phyloP scores from a whole-genome alignment of 345 rosid species.

The Stellera chamaejasme region DNA sequence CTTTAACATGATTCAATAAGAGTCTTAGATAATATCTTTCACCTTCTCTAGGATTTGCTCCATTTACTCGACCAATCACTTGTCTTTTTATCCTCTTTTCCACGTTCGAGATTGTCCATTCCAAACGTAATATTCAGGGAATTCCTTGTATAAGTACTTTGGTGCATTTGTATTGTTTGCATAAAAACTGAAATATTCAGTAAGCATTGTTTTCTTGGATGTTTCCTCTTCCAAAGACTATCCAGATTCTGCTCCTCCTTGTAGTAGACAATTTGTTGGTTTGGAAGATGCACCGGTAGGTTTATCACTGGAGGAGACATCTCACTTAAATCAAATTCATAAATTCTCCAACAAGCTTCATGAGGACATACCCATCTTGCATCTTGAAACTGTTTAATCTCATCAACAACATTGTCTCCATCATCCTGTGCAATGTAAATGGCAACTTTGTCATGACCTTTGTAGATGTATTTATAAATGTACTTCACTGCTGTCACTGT shows the following conservation, averaged over 20 bases:
- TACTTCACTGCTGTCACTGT: background rate
- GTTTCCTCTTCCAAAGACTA: background rate
- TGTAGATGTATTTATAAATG: background rate
- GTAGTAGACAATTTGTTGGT: background rate
- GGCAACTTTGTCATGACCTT: background rate
- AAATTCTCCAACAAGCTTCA: background rate
- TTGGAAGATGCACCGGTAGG: background rate
- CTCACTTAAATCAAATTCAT: background rate
- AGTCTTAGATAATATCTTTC: background rate
- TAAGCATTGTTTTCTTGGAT: background rate
- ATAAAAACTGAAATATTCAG: no score
- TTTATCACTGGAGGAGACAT: background rate
- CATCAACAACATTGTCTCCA: background rate
- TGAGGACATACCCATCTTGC: slow-evolving; percentile 1
- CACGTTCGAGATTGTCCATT: background rate
- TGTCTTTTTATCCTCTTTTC: background rate
- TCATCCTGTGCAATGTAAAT: background rate
- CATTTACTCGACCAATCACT: background rate
- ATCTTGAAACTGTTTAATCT: background rate
- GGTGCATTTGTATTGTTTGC: no score
- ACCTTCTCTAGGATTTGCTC: background rate
- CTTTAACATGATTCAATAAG: background rate
- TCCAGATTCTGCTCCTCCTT: background rate
- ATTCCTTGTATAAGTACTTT: background rate
- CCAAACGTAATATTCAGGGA: background rate